These are phyloP conservation scores for Thalia dealbata DNA, from an alignment of 176 grass and related monocot genomes.

Conservation along the genomic window DNA sequence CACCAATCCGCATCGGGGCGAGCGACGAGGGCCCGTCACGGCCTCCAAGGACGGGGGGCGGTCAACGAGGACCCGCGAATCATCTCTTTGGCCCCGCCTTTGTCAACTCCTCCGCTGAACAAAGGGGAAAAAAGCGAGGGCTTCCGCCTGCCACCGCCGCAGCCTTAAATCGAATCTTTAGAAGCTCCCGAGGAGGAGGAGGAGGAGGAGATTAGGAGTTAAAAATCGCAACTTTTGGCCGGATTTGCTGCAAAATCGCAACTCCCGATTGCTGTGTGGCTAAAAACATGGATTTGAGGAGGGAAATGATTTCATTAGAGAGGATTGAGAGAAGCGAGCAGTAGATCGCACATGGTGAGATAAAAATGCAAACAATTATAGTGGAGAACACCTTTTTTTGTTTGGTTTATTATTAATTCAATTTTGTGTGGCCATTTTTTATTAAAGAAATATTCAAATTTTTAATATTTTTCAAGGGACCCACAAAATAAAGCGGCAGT, in stretches of 20 bases:
- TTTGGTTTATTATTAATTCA: background rate
- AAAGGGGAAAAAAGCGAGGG: conserved; percentile 9
- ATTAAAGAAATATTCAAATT: too few species aligned
- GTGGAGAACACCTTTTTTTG: background rate
- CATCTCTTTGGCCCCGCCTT: conserved; percentile 9
- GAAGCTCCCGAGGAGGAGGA: conserved; percentile 3
- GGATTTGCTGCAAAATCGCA: background rate
- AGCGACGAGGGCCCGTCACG: conserved; percentile 11
- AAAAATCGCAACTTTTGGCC: background rate
- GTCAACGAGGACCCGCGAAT: conserved; percentile 20
- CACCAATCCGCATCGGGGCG: background rate
- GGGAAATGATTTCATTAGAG: background rate
- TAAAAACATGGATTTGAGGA: background rate
- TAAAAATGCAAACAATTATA: background rate
- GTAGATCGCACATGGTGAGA: background rate
- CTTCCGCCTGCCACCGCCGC: conserved; percentile 16
- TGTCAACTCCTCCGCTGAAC: conserved; percentile 10
- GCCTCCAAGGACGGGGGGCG: conserved; percentile 20
- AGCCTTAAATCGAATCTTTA: conserved; percentile 23
- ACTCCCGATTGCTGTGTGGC: background rate
- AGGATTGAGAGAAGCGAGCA: background rate
- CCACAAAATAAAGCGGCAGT: background rate
- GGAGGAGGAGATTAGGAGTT: background rate
- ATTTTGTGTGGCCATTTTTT: background rate
- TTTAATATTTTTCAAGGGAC: background rate